Percentiles rank a stretch among this genome's conserved stretches.
These are phyloP conservation scores for Cercospora nicotianae DNA, from an alignment of 2,329 filamentous ascomycete genomes.

Conservation along the genomic window DNA sequence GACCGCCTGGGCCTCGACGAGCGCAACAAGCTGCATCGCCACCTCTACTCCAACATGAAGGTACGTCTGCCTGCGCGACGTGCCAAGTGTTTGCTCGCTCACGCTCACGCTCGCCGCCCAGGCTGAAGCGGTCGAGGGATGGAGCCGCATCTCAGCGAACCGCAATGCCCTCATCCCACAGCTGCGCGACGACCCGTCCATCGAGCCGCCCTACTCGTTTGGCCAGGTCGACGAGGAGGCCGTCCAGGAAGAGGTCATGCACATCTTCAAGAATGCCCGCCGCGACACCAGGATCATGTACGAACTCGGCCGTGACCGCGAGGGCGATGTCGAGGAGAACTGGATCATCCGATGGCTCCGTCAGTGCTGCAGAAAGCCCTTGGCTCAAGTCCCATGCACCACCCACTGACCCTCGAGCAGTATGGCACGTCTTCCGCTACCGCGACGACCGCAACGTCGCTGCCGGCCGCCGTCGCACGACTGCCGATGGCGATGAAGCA, in stretches of 20 bases:
- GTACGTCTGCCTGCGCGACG: constrained; percentile 31
- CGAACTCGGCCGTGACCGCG: constrained; percentile 41
- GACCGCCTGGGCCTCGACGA: constrained; percentile 43
- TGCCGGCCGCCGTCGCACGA: constrained; percentile 4
- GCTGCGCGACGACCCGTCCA: constrained; percentile 14
- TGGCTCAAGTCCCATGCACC: not conserved
- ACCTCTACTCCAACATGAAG: constrained; percentile 45
- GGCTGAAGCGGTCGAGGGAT: constrained; percentile 43
- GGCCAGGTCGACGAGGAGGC: constrained; percentile 49
- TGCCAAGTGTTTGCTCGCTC: not conserved
- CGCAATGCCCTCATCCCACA: constrained; percentile 27
- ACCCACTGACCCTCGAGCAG: not conserved
- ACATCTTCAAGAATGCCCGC: constrained; percentile 41
- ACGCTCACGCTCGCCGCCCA: constrained; percentile 24
- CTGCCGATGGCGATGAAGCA: constrained; percentile 12
- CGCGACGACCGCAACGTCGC: constrained; percentile 19
- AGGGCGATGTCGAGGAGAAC: constrained; percentile 43
- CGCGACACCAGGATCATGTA: constrained; percentile 43
- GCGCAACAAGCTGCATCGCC: constrained; percentile 35
- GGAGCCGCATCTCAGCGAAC: constrained; percentile 43
- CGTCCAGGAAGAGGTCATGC: constrained; percentile 44
- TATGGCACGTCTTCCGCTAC: constrained; percentile 23
- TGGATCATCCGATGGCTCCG: constrained; percentile 51
- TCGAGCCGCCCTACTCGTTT: constrained; percentile 38
- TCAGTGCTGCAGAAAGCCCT: constrained; percentile 23